Conservation (phyloP, 192 early-diverging fungal species). For the Coemansia pectinata region DNA sequence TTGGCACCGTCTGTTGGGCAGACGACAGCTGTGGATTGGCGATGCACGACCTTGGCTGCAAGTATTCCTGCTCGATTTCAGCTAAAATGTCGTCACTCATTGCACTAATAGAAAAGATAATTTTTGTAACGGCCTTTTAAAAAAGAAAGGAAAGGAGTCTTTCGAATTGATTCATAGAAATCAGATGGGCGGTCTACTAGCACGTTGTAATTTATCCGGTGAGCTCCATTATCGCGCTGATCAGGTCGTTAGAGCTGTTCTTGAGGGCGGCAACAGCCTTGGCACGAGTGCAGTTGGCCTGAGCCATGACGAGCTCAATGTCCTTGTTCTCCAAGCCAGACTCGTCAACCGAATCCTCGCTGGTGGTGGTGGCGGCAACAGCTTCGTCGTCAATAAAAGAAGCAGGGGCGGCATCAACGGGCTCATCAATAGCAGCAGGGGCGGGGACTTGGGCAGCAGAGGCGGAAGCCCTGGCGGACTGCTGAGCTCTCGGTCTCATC, state of each 20-base stretch:
- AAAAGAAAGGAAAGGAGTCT: neutral
- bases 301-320: conserved; percentile 91
- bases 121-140: neutral
- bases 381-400: conserved; percentile 34
- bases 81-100: conserved; percentile 36
- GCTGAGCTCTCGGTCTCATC: conserved; percentile 63
- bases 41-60: conserved; percentile 24
- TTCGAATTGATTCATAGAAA: neutral
- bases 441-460: conserved; percentile 49
- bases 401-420: conserved; percentile 37
- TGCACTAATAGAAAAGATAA: neutral
- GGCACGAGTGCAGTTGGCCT: conserved; percentile 82
- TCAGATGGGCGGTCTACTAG: neutral
- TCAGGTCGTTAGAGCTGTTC: conserved; percentile 83
- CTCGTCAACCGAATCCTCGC: conserved; percentile 81
- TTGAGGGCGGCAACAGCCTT: conserved; percentile 94
- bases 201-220: conserved; percentile 12
- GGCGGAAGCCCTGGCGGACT: conserved; percentile 50
- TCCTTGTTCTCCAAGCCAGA: conserved; percentile 84
- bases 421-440: conserved; percentile 16
- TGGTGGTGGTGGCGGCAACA: conserved; percentile 23
- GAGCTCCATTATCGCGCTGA: conserved; percentile 95
- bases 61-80: conserved; percentile 37
- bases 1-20: conserved; percentile 19
- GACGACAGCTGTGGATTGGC: conserved; percentile 33